phyloP scores from a whole-genome alignment of 2,329 filamentous ascomycete species.

The Pestalotiopsis sp. region DNA sequence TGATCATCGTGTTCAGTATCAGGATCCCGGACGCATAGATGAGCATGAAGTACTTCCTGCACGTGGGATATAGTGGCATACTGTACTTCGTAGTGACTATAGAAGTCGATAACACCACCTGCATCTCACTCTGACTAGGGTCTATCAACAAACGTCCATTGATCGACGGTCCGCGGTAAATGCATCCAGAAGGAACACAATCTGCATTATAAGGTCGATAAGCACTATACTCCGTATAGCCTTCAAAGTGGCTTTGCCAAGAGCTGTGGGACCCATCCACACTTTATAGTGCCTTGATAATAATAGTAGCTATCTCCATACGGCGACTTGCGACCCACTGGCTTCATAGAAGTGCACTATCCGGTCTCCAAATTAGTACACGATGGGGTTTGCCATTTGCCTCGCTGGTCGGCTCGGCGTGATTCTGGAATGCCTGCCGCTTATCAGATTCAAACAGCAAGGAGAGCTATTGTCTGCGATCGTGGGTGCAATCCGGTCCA shows the following conservation, averaged over 20 bases:
- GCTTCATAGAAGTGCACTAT: too few species aligned
- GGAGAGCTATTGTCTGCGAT: background rate
- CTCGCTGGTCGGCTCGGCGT: background rate
- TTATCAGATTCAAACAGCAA: background rate
- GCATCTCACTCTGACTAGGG: too few species aligned
- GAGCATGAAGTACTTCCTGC: background rate
- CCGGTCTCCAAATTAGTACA: too few species aligned
- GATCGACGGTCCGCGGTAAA: background rate
- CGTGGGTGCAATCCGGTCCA: background rate
- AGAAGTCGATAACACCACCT: too few species aligned
- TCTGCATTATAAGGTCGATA: background rate
- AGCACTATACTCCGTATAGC: background rate
- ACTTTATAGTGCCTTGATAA: background rate
- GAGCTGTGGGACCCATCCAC: background rate
- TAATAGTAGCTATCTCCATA: too few species aligned
- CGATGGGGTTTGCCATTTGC: too few species aligned
- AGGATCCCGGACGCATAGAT: background rate
- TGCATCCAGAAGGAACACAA: background rate
- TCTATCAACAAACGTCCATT: background rate
- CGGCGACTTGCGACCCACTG: too few species aligned
- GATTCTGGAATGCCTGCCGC: background rate
- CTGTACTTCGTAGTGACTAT: too few species aligned
- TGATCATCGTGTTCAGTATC: constrained; percentile 8
- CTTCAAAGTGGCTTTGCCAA: background rate
- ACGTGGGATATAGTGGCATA: background rate